Evolutionary conservation across 225 moss, liverwort and hornwort species (phyloP).

Genomic region (Sphagnum tenellum): DNA sequence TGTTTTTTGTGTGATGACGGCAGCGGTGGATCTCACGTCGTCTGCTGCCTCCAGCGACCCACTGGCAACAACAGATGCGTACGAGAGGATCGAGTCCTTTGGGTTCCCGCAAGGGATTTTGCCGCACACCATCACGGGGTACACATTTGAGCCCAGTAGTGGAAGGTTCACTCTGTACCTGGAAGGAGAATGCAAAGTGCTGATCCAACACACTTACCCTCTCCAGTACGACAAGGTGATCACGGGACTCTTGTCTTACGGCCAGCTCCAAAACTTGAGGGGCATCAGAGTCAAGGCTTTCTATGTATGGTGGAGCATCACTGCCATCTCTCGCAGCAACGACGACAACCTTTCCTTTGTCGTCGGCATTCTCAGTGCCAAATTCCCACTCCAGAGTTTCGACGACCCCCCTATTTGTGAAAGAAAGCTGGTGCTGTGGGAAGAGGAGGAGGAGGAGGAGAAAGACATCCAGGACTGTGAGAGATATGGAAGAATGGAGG

Average conservation of each 20-base stretch:
- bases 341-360: slow-evolving; percentile 51
- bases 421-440: no score
- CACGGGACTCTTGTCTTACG: slow-evolving; percentile 56
- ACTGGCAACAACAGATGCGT: slow-evolving; percentile 6
- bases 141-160: slow-evolving; percentile 26
- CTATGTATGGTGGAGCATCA: slow-evolving; percentile 69
- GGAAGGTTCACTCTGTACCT: slow-evolving; percentile 64
- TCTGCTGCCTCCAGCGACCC: no score
- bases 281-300: slow-evolving; percentile 78
- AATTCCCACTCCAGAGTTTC: slow-evolving; percentile 60
- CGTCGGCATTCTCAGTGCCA: slow-evolving; percentile 57
- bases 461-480: no score
- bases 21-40: no score
- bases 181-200: slow-evolving; percentile 45
- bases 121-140: slow-evolving; percentile 63
- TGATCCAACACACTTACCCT: slow-evolving; percentile 60
- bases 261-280: slow-evolving; percentile 40
- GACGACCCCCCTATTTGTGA: slow-evolving; percentile 69
- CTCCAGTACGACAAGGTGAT: slow-evolving; percentile 64
- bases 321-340: slow-evolving; percentile 42
- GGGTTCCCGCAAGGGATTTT: slow-evolving; percentile 83
- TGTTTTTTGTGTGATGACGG: no score
- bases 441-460: no score
- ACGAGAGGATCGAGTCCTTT: slow-evolving; percentile 50
- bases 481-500: no score